These are phyloP conservation scores for Suhomyces bokatorum DNA, from an alignment of 1,139 yeast species.

Conservation along the genomic window DNA sequence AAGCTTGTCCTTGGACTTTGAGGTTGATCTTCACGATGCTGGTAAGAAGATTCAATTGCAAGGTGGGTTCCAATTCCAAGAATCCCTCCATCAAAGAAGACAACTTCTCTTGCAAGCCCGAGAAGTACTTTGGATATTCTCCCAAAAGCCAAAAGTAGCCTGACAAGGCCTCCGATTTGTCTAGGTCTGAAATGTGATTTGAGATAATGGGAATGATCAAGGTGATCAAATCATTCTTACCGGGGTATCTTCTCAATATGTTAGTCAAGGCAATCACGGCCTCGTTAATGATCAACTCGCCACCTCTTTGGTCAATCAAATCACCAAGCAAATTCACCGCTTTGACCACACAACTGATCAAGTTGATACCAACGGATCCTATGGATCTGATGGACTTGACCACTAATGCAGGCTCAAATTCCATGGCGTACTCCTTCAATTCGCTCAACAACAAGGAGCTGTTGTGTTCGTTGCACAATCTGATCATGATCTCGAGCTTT, in stretches of 20 bases:
- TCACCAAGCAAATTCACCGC: slow-evolving; percentile 78
- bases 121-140: slow-evolving; percentile 78
- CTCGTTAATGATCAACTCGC: slow-evolving; percentile 78
- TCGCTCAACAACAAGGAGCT: slow-evolving; percentile 75
- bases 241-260: slow-evolving; percentile 77
- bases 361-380: slow-evolving; percentile 86
- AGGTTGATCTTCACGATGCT: slow-evolving; percentile 77
- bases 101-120: slow-evolving; percentile 46
- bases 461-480: slow-evolving; percentile 74
- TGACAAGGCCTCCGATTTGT: slow-evolving; percentile 62
- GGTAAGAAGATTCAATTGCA: slow-evolving; percentile 76
- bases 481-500: slow-evolving; percentile 85
- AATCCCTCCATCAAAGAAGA: slow-evolving; percentile 59
- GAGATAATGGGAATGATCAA: slow-evolving; percentile 71
- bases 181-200: slow-evolving; percentile 57
- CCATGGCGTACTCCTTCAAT: slow-evolving; percentile 90
- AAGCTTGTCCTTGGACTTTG: slow-evolving; percentile 39
- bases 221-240: slow-evolving; percentile 56
- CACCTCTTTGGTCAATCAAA: slow-evolving; percentile 70
- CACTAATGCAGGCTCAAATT: slow-evolving; percentile 88
- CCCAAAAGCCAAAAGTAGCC: slow-evolving; percentile 92
- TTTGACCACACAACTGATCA: slow-evolving; percentile 59
- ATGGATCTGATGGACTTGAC: slow-evolving; percentile 78
- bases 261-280: slow-evolving; percentile 76
- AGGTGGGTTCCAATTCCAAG: slow-evolving; percentile 67